Evolutionary conservation across 257 asterid species (phyloP), one percentile per base, ranked within the genome.

Genomic region (Agastache rugosa): DNA sequence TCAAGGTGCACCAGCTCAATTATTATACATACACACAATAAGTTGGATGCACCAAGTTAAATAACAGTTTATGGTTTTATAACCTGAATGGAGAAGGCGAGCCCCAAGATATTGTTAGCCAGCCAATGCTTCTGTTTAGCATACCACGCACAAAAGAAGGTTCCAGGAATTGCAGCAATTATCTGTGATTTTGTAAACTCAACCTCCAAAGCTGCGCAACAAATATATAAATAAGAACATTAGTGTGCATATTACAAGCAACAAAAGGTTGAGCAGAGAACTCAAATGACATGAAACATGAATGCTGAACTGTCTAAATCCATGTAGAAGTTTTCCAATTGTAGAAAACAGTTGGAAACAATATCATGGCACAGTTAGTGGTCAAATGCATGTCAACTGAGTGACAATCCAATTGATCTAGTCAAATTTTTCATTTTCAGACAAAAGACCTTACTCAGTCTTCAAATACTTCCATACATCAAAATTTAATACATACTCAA

Each of bases 101-200:
- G 97, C 67, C 99, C 98, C 90, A 95, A 82, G 50, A 88, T 84
- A 54, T 95, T 95, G 87, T 92, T 95, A 73, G 99, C 97, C 42
- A 92, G 91, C 99, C 99, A 95, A 78, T 95, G 99, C 91, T 95
- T 95, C 89, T 89, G 78, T 50, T 84, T 83, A 71, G 98, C 99
- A 85, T 95, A 92, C 98, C 99, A 95, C 11, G 84, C 97, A 65
- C 98, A 95, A 75, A 95, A 95, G 87, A 92, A 87, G 70, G 96
- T 85, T 79, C 98, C 99, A 41, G 99, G 99, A 80, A 95, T 89
- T 51, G 93, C 87, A 39, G 99, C 92, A 59, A 95, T 53, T 45
- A 87, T 50, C 85, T 90, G 98, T 53, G 99, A 95, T 82, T 87
- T 90, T 34, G 97, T 90, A 77, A 95, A 95, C 87, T 95, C 96